These are phyloP conservation scores for Sindora glabra DNA, from an alignment of 306 rosid species.

Conservation along the genomic window DNA sequence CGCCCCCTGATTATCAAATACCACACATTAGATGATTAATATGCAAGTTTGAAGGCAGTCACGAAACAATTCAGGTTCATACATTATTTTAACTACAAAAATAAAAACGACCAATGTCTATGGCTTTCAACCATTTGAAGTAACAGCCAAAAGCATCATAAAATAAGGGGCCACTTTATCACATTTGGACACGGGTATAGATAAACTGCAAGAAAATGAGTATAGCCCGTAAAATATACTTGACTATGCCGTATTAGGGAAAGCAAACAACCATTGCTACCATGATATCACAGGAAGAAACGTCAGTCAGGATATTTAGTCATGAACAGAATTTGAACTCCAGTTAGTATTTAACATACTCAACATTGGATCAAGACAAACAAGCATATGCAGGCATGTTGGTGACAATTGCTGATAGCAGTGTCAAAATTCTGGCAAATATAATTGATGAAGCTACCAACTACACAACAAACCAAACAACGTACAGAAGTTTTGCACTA, in stretches of 20 bases:
- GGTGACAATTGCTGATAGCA: background rate
- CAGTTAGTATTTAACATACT: background rate
- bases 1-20: conserved; percentile 69
- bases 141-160: too few relatives aligned
- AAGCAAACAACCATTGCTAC: background rate
- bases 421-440: background rate
- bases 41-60: background rate
- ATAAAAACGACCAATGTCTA: too few relatives aligned
- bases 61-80: background rate
- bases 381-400: too few relatives aligned
- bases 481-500: too few relatives aligned
- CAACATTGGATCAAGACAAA: too few relatives aligned
- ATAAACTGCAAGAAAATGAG: too few relatives aligned
- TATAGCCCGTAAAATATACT: too few relatives aligned
- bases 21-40: conserved; percentile 19
- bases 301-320: background rate
- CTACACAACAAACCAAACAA: background rate
- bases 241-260: too few relatives aligned
- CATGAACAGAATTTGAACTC: background rate
- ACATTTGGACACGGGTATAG: too few relatives aligned
- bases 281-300: background rate
- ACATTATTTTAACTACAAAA: too few relatives aligned
- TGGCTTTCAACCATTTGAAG: too few relatives aligned
- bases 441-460: background rate
- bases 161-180: too few relatives aligned